A percentile compares a stretch with the other conserved stretches of the same genome.
Conservation (phyloP, 2,329 filamentous ascomycete genomes). For the Fusarium sp. region DNA sequence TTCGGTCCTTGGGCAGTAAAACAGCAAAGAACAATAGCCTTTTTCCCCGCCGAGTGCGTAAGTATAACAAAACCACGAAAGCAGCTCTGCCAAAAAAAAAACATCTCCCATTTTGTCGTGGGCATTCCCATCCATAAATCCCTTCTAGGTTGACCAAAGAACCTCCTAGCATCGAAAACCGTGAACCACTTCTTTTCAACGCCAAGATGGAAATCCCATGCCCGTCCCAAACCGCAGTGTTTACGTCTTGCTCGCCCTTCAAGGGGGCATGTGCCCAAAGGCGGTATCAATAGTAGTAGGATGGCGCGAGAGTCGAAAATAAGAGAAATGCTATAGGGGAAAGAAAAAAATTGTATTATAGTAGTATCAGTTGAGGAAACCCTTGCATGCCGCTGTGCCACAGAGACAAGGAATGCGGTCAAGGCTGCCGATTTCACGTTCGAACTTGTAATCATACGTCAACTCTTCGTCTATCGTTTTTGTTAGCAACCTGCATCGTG, state of each 20-base stretch:
- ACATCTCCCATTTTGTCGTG: background rate
- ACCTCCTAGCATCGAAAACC: slow-evolving; percentile 16
- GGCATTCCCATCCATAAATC: slow-evolving; percentile 2
- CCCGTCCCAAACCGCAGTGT: slow-evolving; percentile 37
- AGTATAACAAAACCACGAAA: slow-evolving; percentile 6
- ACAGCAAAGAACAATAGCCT: slow-evolving; percentile 31
- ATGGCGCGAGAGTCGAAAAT: slow-evolving; percentile 15
- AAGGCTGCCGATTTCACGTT: slow-evolving; percentile 93
- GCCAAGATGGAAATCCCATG: slow-evolving; percentile 39
- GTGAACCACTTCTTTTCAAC: slow-evolving; percentile 29
- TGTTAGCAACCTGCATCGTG: slow-evolving; percentile 24
- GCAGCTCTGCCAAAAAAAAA: slow-evolving; percentile 13
- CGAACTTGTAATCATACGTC: slow-evolving; percentile 99
- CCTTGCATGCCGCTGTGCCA: slow-evolving; percentile 95
- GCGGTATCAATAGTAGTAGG: slow-evolving; percentile 8
- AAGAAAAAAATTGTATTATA: slow-evolving; percentile 36
- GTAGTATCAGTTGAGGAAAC: slow-evolving; percentile 87
- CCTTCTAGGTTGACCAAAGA: slow-evolving; percentile 27
- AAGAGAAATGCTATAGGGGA: slow-evolving; percentile 8
- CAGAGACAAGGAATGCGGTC: slow-evolving; percentile 98
- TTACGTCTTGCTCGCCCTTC: slow-evolving; percentile 18
- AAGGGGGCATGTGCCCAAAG: slow-evolving; percentile 22
- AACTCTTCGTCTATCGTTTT: slow-evolving; percentile 87
- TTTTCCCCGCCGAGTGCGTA: slow-evolving; percentile 16
- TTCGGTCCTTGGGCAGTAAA: slow-evolving; percentile 25